Percentiles rank a stretch among this genome's conserved stretches.
These are phyloP conservation scores for Trypanosoma mega DNA, from an alignment of 208 protist genomes.

Conservation along the genomic window DNA sequence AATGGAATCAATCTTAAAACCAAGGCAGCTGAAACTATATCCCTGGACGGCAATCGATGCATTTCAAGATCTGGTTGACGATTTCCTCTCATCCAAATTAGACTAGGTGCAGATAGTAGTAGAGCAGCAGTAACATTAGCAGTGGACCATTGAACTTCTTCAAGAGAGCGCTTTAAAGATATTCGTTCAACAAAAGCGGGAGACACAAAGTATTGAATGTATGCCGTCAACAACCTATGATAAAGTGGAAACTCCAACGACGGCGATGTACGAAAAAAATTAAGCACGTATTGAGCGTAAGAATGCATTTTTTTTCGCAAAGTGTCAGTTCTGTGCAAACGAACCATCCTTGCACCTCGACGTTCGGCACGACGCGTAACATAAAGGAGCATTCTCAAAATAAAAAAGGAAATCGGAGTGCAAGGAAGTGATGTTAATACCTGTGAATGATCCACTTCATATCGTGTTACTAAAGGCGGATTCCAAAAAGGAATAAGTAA, in stretches of 20 bases:
- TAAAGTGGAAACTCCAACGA: slow-evolving; percentile 50
- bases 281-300: slow-evolving; percentile 8
- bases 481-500: slow-evolving; percentile 81
- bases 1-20: slow-evolving; percentile 44
- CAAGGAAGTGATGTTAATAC: slow-evolving; percentile 75
- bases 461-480: slow-evolving; percentile 71
- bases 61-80: slow-evolving; percentile 31
- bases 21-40: slow-evolving; percentile 28
- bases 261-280: slow-evolving; percentile 16
- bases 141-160: slow-evolving; percentile 49
- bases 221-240: slow-evolving; percentile 41
- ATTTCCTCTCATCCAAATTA: slow-evolving; percentile 29
- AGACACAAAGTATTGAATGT: slow-evolving; percentile 57
- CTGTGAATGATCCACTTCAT: slow-evolving; percentile 46
- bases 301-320: slow-evolving; percentile 14
- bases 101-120: slow-evolving; percentile 37
- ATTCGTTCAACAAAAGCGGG: slow-evolving; percentile 25
- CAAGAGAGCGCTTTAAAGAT: slow-evolving; percentile 20
- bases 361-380: slow-evolving; percentile 29
- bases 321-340: slow-evolving; percentile 14
- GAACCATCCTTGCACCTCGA: slow-evolving; percentile 19
- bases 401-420: slow-evolving; percentile 72
- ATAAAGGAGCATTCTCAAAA: slow-evolving; percentile 67
- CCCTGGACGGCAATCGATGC: slow-evolving; percentile 27
- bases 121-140: slow-evolving; percentile 34